phyloP scores from a whole-genome alignment of 148 eudicot species.

The Rhododendron henanense region DNA sequence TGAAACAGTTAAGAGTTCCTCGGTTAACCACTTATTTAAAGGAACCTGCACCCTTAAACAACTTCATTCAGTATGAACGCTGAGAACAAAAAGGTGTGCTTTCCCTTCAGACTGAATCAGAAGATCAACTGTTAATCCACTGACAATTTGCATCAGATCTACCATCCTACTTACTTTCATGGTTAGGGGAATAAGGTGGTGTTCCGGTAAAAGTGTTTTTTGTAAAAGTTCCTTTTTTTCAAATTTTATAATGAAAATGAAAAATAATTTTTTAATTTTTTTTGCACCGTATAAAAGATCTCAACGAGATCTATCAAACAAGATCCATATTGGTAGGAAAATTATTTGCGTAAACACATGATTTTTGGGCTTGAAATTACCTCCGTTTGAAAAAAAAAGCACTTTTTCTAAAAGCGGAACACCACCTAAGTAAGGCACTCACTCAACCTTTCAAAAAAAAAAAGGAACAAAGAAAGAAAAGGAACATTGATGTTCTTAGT shows the following conservation, averaged over 20 bases:
- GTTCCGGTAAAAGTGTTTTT: too few relatives aligned
- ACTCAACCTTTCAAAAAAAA: not conserved
- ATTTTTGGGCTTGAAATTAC: too few relatives aligned
- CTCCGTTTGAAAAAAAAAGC: too few relatives aligned
- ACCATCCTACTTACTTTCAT: not conserved
- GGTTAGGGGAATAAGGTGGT: not conserved
- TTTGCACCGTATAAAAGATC: too few relatives aligned
- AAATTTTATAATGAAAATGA: too few relatives aligned
- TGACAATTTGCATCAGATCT: not conserved
- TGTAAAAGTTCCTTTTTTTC: too few relatives aligned
- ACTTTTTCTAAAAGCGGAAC: too few relatives aligned
- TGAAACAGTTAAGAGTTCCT: not conserved
- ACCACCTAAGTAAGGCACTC: not conserved
- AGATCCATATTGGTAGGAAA: too few relatives aligned
- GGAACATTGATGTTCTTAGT: not conserved
- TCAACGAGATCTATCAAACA: too few relatives aligned
- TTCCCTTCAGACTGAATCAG: not conserved
- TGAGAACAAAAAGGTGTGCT: not conserved
- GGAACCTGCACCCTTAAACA: not conserved
- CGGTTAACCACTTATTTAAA: not conserved
- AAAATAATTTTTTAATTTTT: too few relatives aligned
- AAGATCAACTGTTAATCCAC: slow-evolving; percentile 1
- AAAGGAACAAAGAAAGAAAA: not conserved
- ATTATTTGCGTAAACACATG: too few relatives aligned
- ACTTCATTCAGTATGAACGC: slow-evolving; percentile 3